Base-by-base conservation (phyloP, 1,139 yeast genomes). In the Hansenula lynferdii region DNA sequence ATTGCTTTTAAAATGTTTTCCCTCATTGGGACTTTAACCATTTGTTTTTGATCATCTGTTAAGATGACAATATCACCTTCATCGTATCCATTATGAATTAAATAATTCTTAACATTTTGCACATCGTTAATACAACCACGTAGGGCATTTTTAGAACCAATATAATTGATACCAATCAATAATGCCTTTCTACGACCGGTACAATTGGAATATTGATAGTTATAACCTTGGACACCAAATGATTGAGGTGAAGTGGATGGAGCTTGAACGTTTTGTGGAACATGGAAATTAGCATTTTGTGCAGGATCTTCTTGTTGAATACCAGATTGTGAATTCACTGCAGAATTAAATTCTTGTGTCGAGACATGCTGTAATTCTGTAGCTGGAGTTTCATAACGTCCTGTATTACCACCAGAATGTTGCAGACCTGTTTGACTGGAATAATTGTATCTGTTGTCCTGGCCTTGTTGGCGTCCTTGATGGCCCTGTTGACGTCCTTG, bases 121-220 rank as follows among this genome's bases (percentile, higher is more conserved):
- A 77, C 85, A 61, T 84, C 94, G 55, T 90, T 90, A 60, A 90
- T 85, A 61, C 97, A 89, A 1, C 97, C 97, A 40, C 82, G 68
- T 44, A 90, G 68, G 47, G 73, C 80, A 58, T 79, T 82, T 36
- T 63, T 65, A n/a, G 83, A 62, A 11, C 95, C 95, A 51, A 80
- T 70, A 62, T 90, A 90, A 64, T 90, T 90, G 62, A 87, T 84
- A 9, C 97, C 97, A 39, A 90, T 72, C 41, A 89, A 62, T 42
- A 90, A 62, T 1, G 97, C 97, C 65, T 89, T 90, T 49, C 82
- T 77, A 36, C 67, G 67, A 16, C 95, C 95, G 1, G 75, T 62
- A 68, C 92, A 84, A 59, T 77, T 77, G 28, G 95, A 85, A 64
- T 84, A 85, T 58, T 80, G 83, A 60, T 65, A 83, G 28, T 48